Evolutionary conservation across 352 stramenopile species (phyloP).

Genomic region (Blastocystis sp.): DNA sequence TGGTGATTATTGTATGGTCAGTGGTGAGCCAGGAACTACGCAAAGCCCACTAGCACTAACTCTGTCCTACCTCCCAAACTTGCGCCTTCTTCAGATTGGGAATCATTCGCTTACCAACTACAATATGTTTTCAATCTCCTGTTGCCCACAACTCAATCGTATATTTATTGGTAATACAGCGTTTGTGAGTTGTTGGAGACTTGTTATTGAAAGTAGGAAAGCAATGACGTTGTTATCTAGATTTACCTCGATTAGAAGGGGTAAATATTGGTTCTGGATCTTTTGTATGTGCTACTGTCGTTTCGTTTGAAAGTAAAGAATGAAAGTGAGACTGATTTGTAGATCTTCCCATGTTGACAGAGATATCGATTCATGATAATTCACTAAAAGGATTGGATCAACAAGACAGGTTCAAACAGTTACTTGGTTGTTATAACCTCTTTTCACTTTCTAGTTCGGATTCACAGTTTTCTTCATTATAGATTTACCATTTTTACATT

Average conservation of each 20-base stretch:
- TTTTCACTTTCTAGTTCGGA: too few relatives aligned
- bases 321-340: neutral
- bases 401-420: neutral
- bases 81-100: neutral
- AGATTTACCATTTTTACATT: neutral
- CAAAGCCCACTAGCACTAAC: too few relatives aligned
- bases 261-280: neutral
- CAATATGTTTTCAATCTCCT: neutral
- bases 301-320: neutral
- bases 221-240: too few relatives aligned
- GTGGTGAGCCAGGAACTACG: neutral
- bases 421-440: too few relatives aligned
- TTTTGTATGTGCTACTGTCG: neutral
- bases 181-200: too few relatives aligned
- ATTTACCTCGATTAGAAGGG: neutral
- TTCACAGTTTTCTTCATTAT: too few relatives aligned
- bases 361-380: neutral
- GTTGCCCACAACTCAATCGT: too few relatives aligned
- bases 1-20: neutral
- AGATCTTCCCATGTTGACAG: constrained; percentile 21
- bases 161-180: too few relatives aligned
- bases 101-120: neutral
- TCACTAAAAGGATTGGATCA: neutral
- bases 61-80: too few relatives aligned
- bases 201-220: too few relatives aligned